phyloP scores from a whole-genome alignment of 768 basidiomycete species.

The Leccinum barrowsii region DNA sequence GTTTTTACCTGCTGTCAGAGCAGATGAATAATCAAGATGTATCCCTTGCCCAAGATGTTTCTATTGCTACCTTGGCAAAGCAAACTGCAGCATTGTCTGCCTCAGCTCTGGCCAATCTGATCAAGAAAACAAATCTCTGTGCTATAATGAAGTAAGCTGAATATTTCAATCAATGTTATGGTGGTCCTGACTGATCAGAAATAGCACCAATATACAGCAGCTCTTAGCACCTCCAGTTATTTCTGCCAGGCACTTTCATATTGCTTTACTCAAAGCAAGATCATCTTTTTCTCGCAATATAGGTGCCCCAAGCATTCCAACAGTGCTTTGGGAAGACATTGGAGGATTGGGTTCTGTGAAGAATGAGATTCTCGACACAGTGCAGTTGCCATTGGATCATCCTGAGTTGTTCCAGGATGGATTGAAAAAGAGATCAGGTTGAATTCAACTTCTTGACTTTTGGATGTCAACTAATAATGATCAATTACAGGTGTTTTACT shows the following conservation, averaged over 20 bases:
- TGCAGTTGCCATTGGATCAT: constrained; percentile 86
- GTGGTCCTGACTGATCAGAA: background rate
- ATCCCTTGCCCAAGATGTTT: constrained; percentile 70
- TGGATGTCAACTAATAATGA: background rate
- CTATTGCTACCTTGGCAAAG: constrained; percentile 63
- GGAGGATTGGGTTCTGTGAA: constrained; percentile 89
- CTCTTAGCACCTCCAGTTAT: constrained; percentile 13
- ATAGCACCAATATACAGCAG: constrained; percentile 4
- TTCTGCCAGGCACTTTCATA: constrained; percentile 63
- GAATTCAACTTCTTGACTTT: background rate
- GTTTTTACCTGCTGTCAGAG: constrained; percentile 55
- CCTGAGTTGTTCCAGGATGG: constrained; percentile 89
- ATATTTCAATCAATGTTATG: background rate
- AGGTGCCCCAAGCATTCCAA: constrained; percentile 96
- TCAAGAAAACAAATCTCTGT: constrained; percentile 51
- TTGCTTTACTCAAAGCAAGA: constrained; percentile 68
- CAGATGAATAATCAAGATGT: constrained; percentile 36
- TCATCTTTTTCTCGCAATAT: constrained; percentile 85
- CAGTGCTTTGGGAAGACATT: constrained; percentile 95
- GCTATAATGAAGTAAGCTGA: constrained; percentile 32
- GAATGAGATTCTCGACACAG: constrained; percentile 90
- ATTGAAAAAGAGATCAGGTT: constrained; percentile 93
- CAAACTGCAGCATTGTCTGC: constrained; percentile 92
- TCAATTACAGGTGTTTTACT: constrained; percentile 68
- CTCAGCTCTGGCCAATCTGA: constrained; percentile 71